Evolutionary conservation across 2,329 filamentous ascomycete genomes (phyloP).

Genomic region (Harringtonia lauricola): DNA sequence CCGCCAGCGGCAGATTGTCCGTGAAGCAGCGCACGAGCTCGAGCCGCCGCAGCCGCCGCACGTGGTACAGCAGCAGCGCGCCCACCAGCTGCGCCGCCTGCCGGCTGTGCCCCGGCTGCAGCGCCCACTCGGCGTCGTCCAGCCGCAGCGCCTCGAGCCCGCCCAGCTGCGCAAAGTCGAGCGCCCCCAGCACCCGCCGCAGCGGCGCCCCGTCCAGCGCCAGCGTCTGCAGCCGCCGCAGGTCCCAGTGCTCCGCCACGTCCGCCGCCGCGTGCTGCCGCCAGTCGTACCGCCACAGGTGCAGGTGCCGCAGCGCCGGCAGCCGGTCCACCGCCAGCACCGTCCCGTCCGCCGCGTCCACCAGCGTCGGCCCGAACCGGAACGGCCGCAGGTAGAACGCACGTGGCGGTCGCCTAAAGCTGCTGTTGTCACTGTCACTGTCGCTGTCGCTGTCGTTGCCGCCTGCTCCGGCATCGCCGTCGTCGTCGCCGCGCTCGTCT

Average conservation of each 20-base stretch:
- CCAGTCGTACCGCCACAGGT: conserved; percentile 38
- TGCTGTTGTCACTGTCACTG: too few relatives aligned
- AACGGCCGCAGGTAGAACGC: conserved; percentile 29
- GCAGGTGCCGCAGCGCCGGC: conserved; percentile 29
- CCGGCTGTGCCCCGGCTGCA: conserved; percentile 19
- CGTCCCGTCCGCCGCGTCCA: not conserved
- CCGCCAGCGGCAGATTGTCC: conserved; percentile 26
- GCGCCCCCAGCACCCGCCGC: conserved; percentile 31
- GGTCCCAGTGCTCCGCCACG: conserved; percentile 32
- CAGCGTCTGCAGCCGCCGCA: conserved; percentile 29
- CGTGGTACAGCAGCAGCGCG: conserved; percentile 24
- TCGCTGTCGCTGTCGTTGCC: conserved; percentile 30
- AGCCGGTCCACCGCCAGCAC: conserved; percentile 23
- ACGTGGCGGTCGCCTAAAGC: conserved; percentile 21
- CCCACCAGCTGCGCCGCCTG: conserved; percentile 29
- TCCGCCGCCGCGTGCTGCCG: conserved; percentile 24
- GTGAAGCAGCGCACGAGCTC: conserved; percentile 29
- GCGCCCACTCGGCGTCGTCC: conserved; percentile 31
- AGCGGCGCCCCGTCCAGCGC: conserved; percentile 31
- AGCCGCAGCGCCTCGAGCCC: conserved; percentile 26
- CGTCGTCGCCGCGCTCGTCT: conserved; percentile 19
- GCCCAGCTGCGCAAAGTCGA: conserved; percentile 24
- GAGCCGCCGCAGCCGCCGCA: conserved; percentile 24
- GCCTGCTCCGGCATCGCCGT: conserved; percentile 24
- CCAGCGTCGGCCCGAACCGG: conserved; percentile 17